A percentile compares a stretch with the other conserved stretches of the same genome.
phyloP scores from a whole-genome alignment of 2,329 filamentous ascomycete genomes.

The Exophiala oligosperma region DNA sequence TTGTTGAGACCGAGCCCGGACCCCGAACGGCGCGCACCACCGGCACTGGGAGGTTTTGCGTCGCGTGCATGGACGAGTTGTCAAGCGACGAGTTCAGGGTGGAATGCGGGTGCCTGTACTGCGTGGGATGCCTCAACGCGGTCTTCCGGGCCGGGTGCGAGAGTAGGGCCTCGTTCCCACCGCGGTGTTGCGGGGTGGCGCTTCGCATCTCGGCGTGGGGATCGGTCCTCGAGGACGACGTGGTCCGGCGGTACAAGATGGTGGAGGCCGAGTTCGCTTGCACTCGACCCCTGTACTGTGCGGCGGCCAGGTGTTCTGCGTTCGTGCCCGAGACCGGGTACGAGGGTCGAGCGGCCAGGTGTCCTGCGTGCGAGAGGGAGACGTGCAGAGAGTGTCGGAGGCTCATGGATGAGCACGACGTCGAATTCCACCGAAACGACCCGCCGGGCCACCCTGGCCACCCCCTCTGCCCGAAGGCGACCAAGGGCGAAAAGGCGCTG shows the following conservation, averaged over 20 bases:
- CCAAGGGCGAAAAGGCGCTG: slow-evolving; percentile 6
- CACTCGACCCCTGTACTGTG: slow-evolving; percentile 21
- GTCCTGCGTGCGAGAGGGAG: slow-evolving; percentile 2
- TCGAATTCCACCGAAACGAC: background rate
- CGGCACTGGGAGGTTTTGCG: background rate
- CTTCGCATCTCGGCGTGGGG: slow-evolving; percentile 17
- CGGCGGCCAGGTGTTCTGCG: slow-evolving; percentile 12
- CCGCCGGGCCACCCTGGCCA: background rate
- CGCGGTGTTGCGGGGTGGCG: slow-evolving; percentile 18
- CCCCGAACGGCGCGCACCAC: background rate
- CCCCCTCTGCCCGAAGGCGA: slow-evolving; percentile 10
- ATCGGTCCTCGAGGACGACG: slow-evolving; percentile 1
- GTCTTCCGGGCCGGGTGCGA: slow-evolving; percentile 16
- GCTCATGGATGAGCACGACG: slow-evolving; percentile 1
- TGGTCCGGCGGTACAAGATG: slow-evolving; percentile 14
- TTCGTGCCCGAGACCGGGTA: slow-evolving; percentile 14
- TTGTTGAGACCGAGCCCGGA: background rate
- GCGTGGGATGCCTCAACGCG: slow-evolving; percentile 18
- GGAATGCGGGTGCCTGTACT: slow-evolving; percentile 20
- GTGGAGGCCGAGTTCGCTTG: slow-evolving; percentile 21
- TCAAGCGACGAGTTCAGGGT: slow-evolving; percentile 3
- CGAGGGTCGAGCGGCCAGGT: background rate
- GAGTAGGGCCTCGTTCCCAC: slow-evolving; percentile 17
- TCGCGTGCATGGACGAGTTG: slow-evolving; percentile 19
- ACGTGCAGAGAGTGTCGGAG: slow-evolving; percentile 15